phyloP scores from a whole-genome alignment of 2,329 filamentous ascomycete genomes.

The Neoscytalidium dimidiatum region DNA sequence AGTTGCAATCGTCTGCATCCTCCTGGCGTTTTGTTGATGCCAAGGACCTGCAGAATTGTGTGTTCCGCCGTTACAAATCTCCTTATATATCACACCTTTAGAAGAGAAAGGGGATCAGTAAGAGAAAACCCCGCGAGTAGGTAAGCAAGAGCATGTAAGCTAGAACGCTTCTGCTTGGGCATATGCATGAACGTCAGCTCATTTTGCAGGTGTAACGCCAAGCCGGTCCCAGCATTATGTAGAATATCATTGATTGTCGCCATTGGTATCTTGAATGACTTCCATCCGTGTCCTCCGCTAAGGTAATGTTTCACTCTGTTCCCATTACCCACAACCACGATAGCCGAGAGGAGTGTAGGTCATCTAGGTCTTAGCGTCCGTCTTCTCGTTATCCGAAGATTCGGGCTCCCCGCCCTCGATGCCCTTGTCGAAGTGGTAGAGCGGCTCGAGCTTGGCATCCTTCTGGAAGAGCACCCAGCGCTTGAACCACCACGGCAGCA shows the following conservation, averaged over 20 bases:
- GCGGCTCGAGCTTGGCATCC: constrained; percentile 31
- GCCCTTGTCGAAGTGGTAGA: constrained; percentile 40
- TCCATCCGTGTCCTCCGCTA: not conserved
- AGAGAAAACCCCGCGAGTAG: not conserved
- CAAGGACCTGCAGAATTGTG: too few relatives aligned
- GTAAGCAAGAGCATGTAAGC: not conserved
- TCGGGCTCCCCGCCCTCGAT: constrained; percentile 6
- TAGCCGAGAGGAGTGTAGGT: too few relatives aligned
- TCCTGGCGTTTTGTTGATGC: too few relatives aligned
- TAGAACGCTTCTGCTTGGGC: too few relatives aligned
- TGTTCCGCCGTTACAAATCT: not conserved
- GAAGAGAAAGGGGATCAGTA: not conserved
- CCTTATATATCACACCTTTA: not conserved
- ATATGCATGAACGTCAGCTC: not conserved
- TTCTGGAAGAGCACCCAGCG: constrained; percentile 43
- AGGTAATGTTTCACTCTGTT: not conserved
- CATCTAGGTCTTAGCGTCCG: not conserved
- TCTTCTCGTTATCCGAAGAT: not conserved
- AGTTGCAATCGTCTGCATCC: not conserved
- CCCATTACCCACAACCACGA: not conserved
- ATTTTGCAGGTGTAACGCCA: not conserved
- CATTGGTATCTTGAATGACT: not conserved
- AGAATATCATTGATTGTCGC: not conserved
- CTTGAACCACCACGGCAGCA: constrained; percentile 50
- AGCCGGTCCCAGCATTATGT: not conserved